These are phyloP conservation scores for Iris pallida DNA, from an alignment of 116 monocot species.

Conservation along the genomic window DNA sequence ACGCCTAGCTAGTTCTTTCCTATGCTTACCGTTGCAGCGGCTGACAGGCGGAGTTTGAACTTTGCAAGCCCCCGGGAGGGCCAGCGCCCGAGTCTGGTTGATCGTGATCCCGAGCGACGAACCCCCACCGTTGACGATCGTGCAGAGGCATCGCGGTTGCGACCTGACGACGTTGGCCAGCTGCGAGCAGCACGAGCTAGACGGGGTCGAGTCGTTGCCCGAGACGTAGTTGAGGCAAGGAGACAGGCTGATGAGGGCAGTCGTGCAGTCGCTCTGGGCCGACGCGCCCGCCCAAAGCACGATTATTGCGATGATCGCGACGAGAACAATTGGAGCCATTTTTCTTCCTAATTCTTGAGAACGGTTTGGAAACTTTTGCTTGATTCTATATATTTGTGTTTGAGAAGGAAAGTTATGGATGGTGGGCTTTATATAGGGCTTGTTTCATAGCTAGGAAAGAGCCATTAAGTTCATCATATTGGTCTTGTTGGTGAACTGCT, in stretches of 20 bases:
- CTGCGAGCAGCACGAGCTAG: constrained; percentile 32
- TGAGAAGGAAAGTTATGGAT: too few relatives aligned
- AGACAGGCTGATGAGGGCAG: constrained; percentile 15
- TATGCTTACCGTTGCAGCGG: constrained; percentile 16
- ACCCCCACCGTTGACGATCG: constrained; percentile 12
- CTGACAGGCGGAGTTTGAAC: constrained; percentile 11
- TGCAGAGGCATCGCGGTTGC: constrained; percentile 29
- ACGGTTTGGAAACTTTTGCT: too few relatives aligned
- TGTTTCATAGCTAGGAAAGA: too few relatives aligned
- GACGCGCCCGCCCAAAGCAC: not conserved
- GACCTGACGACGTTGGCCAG: constrained; percentile 19
- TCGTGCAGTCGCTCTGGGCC: not conserved
- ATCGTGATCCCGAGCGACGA: constrained; percentile 15
- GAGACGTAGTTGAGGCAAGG: constrained; percentile 27
- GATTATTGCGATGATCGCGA: not conserved
- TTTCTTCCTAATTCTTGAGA: not conserved
- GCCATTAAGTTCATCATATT: too few relatives aligned
- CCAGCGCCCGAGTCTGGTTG: constrained; percentile 5
- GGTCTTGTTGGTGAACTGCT: not conserved
- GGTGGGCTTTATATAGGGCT: too few relatives aligned
- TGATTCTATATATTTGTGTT: too few relatives aligned
- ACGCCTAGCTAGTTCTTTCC: too few relatives aligned
- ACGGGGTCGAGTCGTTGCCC: constrained; percentile 17
- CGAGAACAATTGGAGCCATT: not conserved
- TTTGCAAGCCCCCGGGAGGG: constrained; percentile 16